These are phyloP conservation scores for Rhodotorula sp. DNA, from an alignment of 1,284 basidiomycete species.

Conservation along the genomic window DNA sequence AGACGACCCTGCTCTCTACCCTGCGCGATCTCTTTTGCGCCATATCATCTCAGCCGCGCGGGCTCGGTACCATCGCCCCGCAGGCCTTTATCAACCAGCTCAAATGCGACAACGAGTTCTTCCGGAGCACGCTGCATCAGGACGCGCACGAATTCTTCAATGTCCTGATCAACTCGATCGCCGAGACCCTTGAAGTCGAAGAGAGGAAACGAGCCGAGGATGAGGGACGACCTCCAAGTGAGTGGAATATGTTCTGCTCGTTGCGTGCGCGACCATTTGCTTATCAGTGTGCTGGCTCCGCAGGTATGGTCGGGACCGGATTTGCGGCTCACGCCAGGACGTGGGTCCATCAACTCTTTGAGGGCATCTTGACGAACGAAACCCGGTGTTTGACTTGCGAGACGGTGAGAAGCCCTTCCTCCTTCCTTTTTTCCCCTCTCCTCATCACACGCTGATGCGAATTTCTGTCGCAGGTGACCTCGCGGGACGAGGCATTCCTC, in stretches of 20 bases:
- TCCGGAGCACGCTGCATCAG: slow-evolving; percentile 74
- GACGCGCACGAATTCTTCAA: slow-evolving; percentile 77
- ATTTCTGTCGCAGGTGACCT: slow-evolving; percentile 65
- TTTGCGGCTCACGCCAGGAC: slow-evolving; percentile 58
- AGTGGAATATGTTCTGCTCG: background rate
- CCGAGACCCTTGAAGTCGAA: slow-evolving; percentile 84
- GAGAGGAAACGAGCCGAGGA: slow-evolving; percentile 40
- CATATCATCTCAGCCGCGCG: slow-evolving; percentile 58
- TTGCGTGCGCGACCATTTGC: slow-evolving; percentile 19
- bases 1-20: slow-evolving; percentile 74
- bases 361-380: slow-evolving; percentile 91
- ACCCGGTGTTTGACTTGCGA: slow-evolving; percentile 97
- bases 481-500: slow-evolving; percentile 91
- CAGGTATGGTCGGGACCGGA: slow-evolving; percentile 39
- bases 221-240: slow-evolving; percentile 24
- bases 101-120: slow-evolving; percentile 80
- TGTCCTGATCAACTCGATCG: slow-evolving; percentile 85
- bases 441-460: background rate
- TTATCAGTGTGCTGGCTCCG: slow-evolving; percentile 40
- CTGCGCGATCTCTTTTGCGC: slow-evolving; percentile 84
- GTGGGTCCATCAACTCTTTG: slow-evolving; percentile 86
- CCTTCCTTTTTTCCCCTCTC: background rate
- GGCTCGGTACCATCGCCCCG: slow-evolving; percentile 77
- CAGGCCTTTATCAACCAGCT: slow-evolving; percentile 86
- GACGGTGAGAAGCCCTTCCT: slow-evolving; percentile 58